Evolutionary conservation across 768 basidiomycete species (phyloP), one percentile per base, ranked within the genome.

Genomic region (Lactifluus volemus): DNA sequence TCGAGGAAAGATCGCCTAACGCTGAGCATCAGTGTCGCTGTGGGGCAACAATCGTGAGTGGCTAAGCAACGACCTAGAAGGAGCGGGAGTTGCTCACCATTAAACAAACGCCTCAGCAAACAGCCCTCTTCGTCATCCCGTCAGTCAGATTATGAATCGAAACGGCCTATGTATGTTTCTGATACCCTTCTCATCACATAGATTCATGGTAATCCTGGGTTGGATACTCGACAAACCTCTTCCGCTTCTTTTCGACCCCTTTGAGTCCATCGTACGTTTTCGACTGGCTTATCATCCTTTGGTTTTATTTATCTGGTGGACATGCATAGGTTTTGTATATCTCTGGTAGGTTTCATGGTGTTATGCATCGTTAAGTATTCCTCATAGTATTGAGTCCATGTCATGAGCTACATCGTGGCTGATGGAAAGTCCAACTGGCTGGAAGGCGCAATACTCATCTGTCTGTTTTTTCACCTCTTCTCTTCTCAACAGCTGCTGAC

Each of bases 351-450:
- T 14, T 7, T 25, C 3, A 49, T 12, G 19, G 30, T 21, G 2
- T 32, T 9, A 7, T 30, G 7, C 50, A 19, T 11, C 44, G 3
- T n/a, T 12, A 11, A 34, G 8, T 25, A 11, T 36, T 12, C 21
- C 53, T 62, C 19, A 64, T 19, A 21, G 30, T 30, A 17, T 12
- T 19, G 34, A 71, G 73, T 74, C 7, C 61, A 71, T 65, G 89
- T 89, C 4, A 90, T 96, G 72, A 90, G 88, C 68, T 91, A 89
- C 68, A 85, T 87, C 21, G 81, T 95, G 5, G 81, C 84, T 52
- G 95, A 97, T 66, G 92, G 92, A 12, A 88, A 84, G 69, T 89
- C 86, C 32, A 96, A 95, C 71, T 97, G 93, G 85, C 77, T 97
- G n/a, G 93, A 96, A 72, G 92, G 91, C 25, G 72, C 84, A 67